Evolutionary conservation across 371 early-diverging fungal genomes (phyloP), one percentile per base, ranked within the genome.

Genomic region (Encephalitozoon hellem): DNA sequence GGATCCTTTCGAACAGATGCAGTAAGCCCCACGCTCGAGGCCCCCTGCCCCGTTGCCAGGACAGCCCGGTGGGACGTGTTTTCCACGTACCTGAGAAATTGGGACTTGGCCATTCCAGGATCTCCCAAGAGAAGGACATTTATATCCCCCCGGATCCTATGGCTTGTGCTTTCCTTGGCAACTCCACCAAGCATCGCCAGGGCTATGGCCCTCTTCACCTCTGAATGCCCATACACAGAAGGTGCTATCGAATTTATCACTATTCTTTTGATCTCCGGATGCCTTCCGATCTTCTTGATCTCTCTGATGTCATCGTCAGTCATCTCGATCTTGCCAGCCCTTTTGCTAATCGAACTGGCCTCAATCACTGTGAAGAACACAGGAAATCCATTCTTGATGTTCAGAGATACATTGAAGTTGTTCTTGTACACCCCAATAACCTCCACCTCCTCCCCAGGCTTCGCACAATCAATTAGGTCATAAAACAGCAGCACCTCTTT

Each of bases 51-150:
- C 5, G 97, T 95, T 8, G 98, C 93, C 83, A 92, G 94, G 5
- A 97, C 96, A 3, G 94, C 93, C 67, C 96, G 89, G 83, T 91
- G 93, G 0, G 93, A 91, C 0, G 93, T 93, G 84, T 91, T 90
- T 82, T 95, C 93, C 28, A 95, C 90, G 76, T 94, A 95, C 82
- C 96, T 95, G 64, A 99, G 87, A 85, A 99, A 92, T 87, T 99
- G 98, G 0, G 93, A 93, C 82, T 99, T 99, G 45, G 96, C 97
- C 9, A 94, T 94, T 79, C 98, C 97, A 6, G 99, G 98, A 85
- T 99, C 99, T 78, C 99, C 99, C 72, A 99, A 85, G 81, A 99
- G 87, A 39, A 97, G 87, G 41, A 97, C 91, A 83, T 99, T 97
- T 80, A 96, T 96, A 84, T 99, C 99, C 51, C 99, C 97, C 85